These are phyloP conservation scores for Diddensiella transvaalensis DNA, from an alignment of 805 yeast species.

Conservation along the genomic window DNA sequence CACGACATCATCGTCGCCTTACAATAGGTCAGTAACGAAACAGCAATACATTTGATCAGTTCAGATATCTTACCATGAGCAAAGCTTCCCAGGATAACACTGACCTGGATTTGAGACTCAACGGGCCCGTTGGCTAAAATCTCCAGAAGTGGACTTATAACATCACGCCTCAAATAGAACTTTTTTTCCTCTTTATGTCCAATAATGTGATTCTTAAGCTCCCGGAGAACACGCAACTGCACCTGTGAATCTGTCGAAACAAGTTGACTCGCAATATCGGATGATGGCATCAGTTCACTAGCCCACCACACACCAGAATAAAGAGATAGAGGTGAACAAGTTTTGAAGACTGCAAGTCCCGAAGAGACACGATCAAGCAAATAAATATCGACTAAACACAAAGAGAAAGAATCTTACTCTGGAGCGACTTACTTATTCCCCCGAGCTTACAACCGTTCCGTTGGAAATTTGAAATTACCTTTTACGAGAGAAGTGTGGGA, in stretches of 20 bases:
- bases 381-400: no score
- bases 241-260: not conserved
- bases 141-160: constrained; percentile 24
- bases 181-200: constrained; percentile 34
- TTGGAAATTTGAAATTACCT: no score
- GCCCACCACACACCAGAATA: not conserved
- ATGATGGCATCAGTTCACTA: not conserved
- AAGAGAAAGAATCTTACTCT: no score
- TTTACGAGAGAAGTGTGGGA: no score
- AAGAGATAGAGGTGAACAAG: no score
- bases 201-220: constrained; percentile 31
- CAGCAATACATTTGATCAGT: not conserved
- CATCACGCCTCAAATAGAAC: constrained; percentile 22
- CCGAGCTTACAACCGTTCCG: no score
- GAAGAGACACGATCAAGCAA: no score
- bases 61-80: constrained; percentile 30
- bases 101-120: constrained; percentile 25
- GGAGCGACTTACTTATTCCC: no score
- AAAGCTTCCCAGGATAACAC: constrained; percentile 30
- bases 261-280: not conserved
- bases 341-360: no score
- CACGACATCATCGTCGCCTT: constrained; percentile 14
- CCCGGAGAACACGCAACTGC: constrained; percentile 23
- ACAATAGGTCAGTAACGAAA: not conserved
- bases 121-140: constrained; percentile 21